Percentiles rank a stretch among this genome's conserved stretches.
phyloP scores from a whole-genome alignment of 2,329 filamentous ascomycete genomes.

The Botrytis fabae region DNA sequence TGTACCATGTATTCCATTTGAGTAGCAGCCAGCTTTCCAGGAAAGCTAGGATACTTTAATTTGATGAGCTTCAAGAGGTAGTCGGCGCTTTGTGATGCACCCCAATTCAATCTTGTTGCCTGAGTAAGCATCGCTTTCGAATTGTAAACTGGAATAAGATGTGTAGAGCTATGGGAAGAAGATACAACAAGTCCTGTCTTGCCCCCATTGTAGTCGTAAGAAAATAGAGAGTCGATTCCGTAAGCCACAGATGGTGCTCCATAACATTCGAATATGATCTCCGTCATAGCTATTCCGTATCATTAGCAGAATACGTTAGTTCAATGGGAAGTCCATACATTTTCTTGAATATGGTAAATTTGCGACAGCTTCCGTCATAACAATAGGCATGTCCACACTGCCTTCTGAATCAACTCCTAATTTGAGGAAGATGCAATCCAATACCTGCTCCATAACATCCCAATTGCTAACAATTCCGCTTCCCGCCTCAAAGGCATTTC shows the following conservation, averaged over 20 bases:
- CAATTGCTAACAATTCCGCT: slow-evolving; percentile 94
- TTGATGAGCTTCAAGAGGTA: slow-evolving; percentile 87
- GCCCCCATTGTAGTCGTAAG: slow-evolving; percentile 84
- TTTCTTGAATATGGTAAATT: slow-evolving; percentile 87
- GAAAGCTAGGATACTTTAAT: slow-evolving; percentile 88
- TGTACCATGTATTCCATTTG: slow-evolving; percentile 86
- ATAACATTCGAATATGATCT: slow-evolving; percentile 97
- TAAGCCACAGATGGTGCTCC: slow-evolving; percentile 85
- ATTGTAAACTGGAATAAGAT: slow-evolving; percentile 90
- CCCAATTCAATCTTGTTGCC: slow-evolving; percentile 91
- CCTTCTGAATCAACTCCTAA: slow-evolving; percentile 81
- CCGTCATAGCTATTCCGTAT: slow-evolving; percentile 75
- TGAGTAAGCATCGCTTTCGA: slow-evolving; percentile 81
- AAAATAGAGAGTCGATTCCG: slow-evolving; percentile 95
- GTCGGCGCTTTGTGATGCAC: slow-evolving; percentile 83
- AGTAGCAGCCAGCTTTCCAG: slow-evolving; percentile 78
- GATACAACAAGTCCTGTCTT: slow-evolving; percentile 85
- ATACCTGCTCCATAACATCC: slow-evolving; percentile 92
- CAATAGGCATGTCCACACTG: slow-evolving; percentile 77
- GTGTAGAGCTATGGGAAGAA: slow-evolving; percentile 90
- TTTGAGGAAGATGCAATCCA: slow-evolving; percentile 95
- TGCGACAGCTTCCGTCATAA: slow-evolving; percentile 94
- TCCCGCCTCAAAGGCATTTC: slow-evolving; percentile 86
- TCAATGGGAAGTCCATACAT: slow-evolving; percentile 56
- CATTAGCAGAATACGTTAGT: slow-evolving; percentile 36